These are phyloP conservation scores for Neurospora sp. DNA, from an alignment of 495 filamentous ascomycete genomes.

Conservation along the genomic window DNA sequence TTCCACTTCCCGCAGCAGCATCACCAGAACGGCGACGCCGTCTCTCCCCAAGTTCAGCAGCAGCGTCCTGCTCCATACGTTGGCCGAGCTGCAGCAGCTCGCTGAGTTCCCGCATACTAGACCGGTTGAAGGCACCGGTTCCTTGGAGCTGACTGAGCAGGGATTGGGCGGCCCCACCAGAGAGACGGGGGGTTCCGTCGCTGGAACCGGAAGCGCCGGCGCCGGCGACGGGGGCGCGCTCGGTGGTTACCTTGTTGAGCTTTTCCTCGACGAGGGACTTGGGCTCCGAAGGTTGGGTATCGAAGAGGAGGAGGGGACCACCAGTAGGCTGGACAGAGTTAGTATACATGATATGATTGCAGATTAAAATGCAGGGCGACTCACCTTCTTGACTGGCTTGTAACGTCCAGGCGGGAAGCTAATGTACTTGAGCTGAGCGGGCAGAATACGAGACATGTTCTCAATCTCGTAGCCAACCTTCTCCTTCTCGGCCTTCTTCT, in stretches of 20 bases:
- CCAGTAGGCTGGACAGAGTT: constrained; percentile 68
- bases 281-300: constrained; percentile 68
- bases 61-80: constrained; percentile 2
- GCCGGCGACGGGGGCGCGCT: constrained; percentile 46
- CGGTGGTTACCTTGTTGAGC: constrained; percentile 63
- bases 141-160: constrained; percentile 7
- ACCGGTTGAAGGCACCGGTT: neutral
- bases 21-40: constrained; percentile 2
- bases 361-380: constrained; percentile 19
- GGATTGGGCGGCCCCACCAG: constrained; percentile 6
- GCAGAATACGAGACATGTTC: constrained; percentile 93
- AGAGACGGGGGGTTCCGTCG: constrained; percentile 4
- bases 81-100: constrained; percentile 20
- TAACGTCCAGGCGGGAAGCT: constrained; percentile 81
- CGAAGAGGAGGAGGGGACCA: constrained; percentile 82
- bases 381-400: constrained; percentile 90
- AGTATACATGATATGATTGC: constrained; percentile 20
- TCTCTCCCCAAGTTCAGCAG: neutral
- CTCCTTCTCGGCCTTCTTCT: constrained; percentile 90
- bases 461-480: constrained; percentile 92
- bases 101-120: constrained; percentile 23
- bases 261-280: constrained; percentile 79
- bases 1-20: neutral
- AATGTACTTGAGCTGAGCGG: constrained; percentile 88
- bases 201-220: constrained; percentile 12